A percentile compares a stretch with the other conserved stretches of the same genome.
Evolutionary conservation across 345 rosid genomes (phyloP).

Genomic region (Gossypium sturtianum): DNA sequence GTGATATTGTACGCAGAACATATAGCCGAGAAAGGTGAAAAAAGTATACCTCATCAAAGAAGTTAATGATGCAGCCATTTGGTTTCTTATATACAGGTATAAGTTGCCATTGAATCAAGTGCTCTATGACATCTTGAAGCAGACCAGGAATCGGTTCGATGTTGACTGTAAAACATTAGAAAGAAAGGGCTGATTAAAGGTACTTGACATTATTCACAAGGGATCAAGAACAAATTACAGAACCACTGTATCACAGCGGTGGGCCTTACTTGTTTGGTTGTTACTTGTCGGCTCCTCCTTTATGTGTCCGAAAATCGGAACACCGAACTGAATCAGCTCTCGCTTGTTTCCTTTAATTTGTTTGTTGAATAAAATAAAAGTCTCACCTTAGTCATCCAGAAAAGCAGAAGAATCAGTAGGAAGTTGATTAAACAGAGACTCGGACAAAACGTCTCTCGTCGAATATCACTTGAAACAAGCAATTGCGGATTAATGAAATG

Average conservation of each 20-base stretch:
- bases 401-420: background rate
- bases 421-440: background rate
- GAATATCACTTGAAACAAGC: no score
- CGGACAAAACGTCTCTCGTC: background rate
- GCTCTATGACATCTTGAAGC: constrained; percentile 67
- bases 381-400: constrained; percentile 51
- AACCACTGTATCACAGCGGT: background rate
- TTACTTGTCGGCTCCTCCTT: constrained; percentile 44
- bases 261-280: constrained; percentile 32
- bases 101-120: constrained; percentile 72
- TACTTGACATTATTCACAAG: background rate
- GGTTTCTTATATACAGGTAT: constrained; percentile 85
- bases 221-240: background rate
- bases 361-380: constrained; percentile 86
- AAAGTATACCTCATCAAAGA: constrained; percentile 77
- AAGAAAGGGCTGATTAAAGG: background rate
- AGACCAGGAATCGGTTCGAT: constrained; percentile 76
- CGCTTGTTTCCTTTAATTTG: constrained; percentile 83
- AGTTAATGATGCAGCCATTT: constrained; percentile 85
- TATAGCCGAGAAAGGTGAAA: constrained; percentile 9
- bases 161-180: constrained; percentile 35
- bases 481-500: no score
- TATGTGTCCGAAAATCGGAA: constrained; percentile 67
- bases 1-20: background rate
- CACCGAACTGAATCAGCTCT: constrained; percentile 84